Evolutionary conservation across 805 yeast genomes (phyloP), one percentile per base, ranked within the genome.

Genomic region (Pichia paraexigua): DNA sequence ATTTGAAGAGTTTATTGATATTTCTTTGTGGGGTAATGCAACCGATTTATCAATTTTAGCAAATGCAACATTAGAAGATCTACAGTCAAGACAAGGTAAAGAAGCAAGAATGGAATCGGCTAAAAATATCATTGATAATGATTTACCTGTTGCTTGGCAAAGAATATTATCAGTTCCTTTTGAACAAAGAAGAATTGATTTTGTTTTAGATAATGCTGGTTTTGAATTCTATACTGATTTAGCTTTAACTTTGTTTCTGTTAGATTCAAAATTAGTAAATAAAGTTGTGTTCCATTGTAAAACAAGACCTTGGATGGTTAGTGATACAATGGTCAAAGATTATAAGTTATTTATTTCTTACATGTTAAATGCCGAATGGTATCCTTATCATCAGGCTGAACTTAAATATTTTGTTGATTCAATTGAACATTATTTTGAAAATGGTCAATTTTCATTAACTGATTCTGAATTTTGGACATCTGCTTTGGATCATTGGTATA

Each of bases 1-100:
- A 44, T 91, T 90, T 72, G 78, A 75, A 55, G 99, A 94, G 65
- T 86, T 91, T 56, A 69, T 87, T 43, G 96, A 90, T 63, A 79
- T 92, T 50, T 87, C 97, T 0, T 70, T 94, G 49, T 94, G 99
- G 99, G 99, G 99, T 27, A 94, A 94, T 67, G 97, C 98, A 20
- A 88, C 97, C 5, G 99, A 94, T 67, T 76, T 94, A 62, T 89
- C 97, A 0, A 71, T 95, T 49, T 74, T 94, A 56, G 91, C 95
- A 5, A 90, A 87, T 53, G 89, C 92, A n/a, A 81, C 90, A 9
- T 65, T 89, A 28, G 97, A 91, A 45, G 97, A 94, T 58, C 85
- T 94, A 61, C 86, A 88, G 67, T 82, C 92, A 7, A 80, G 89
- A 41, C 99, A 94, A 72, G 97, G 97, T 43, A 87, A 85, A 13